These are phyloP conservation scores for Fusarium sp. DNA, from an alignment of 2,329 filamentous ascomycete species.

Conservation along the genomic window DNA sequence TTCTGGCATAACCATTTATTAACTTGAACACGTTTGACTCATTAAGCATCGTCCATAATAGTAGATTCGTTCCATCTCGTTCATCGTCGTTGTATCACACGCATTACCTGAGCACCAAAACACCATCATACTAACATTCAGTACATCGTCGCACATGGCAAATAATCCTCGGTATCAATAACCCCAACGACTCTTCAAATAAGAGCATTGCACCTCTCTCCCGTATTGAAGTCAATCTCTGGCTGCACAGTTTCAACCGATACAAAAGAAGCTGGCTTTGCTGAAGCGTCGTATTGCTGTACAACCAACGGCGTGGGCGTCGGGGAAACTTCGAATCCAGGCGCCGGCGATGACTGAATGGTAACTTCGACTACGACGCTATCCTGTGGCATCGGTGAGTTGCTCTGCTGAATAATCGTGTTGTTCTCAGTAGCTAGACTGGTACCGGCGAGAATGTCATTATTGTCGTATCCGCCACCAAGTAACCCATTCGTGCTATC, in stretches of 20 bases:
- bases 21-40: not conserved
- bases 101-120: not conserved
- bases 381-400: conserved; percentile 1
- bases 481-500: not conserved
- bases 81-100: not conserved
- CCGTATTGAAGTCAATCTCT: not conserved
- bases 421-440: not conserved
- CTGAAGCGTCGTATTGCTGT: not conserved
- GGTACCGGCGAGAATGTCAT: conserved; percentile 5
- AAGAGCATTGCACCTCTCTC: not conserved
- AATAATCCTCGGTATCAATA: not conserved
- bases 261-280: conserved; percentile 2
- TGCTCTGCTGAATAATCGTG: not conserved
- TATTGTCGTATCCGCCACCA: not conserved
- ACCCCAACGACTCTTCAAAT: not conserved
- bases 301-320: not conserved
- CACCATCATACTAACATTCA: not conserved
- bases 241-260: not conserved
- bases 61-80: not conserved
- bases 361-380: conserved; percentile 5
- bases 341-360: not conserved
- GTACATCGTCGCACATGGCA: not conserved
- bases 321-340: not conserved
- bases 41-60: not conserved
- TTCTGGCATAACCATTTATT: not conserved